phyloP scores from a whole-genome alignment of 140 eudicot species.

The Senecio squalidus region DNA sequence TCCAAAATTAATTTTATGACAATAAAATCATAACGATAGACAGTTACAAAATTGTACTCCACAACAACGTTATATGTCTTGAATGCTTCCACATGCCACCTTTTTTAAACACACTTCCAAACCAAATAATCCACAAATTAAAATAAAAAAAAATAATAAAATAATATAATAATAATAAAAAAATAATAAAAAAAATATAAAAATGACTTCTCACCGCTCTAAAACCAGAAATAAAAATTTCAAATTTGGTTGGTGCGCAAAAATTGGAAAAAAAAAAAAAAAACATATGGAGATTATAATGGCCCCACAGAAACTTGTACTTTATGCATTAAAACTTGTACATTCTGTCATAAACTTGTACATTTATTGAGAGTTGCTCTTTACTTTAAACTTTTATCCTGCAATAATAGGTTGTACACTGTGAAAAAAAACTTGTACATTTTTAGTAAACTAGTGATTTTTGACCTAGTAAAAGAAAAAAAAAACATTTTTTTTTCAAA shows the following conservation, averaged over 20 bases:
- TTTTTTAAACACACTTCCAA: background rate
- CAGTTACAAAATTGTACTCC: conserved; percentile 13
- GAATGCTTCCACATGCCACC: conserved; percentile 25
- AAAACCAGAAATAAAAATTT: conserved; percentile 32
- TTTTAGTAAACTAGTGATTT: background rate
- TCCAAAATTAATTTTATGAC: background rate
- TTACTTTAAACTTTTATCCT: background rate
- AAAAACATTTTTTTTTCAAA: too few relatives aligned
- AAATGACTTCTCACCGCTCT: conserved; percentile 16
- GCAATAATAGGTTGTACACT: background rate
- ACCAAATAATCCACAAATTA: background rate
- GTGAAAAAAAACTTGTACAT: background rate
- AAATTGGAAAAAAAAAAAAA: conserved; percentile 10
- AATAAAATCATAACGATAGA: background rate
- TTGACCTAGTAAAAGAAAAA: conserved; percentile 23
- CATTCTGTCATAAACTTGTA: background rate
- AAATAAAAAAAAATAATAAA: background rate
- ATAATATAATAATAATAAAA: too few relatives aligned
- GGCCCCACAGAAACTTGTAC: background rate
- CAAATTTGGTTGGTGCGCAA: conserved; percentile 41
- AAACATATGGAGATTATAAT: conserved; percentile 25
- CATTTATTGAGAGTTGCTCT: background rate
- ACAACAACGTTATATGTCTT: conserved; percentile 8
- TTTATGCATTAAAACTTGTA: background rate
- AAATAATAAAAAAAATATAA: background rate